These are phyloP conservation scores for Fusarium sulawesiense DNA, from an alignment of 2,329 filamentous ascomycete genomes.

Conservation along the genomic window DNA sequence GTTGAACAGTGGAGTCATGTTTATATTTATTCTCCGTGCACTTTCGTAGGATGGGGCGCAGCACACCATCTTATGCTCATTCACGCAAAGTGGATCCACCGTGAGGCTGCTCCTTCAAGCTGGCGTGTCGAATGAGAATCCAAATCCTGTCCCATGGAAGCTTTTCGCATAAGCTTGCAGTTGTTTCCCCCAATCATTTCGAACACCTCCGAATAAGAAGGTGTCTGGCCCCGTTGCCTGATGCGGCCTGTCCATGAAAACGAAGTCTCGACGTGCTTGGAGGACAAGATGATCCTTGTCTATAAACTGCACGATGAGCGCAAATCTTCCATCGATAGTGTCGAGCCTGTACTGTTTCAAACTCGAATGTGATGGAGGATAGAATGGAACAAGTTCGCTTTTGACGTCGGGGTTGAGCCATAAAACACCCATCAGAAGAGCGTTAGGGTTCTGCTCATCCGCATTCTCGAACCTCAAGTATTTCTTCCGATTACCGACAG, in stretches of 20 bases:
- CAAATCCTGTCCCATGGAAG: not conserved
- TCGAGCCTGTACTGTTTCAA: not conserved
- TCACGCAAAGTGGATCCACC: not conserved
- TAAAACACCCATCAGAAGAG: not conserved
- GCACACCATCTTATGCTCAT: not conserved
- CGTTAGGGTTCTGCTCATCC: not conserved
- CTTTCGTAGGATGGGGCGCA: slow-evolving; percentile 8
- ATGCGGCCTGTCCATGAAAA: not conserved
- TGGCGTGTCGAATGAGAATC: not conserved
- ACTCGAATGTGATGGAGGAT: not conserved
- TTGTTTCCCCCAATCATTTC: slow-evolving; percentile 2
- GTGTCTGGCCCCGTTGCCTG: not conserved
- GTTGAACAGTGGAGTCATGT: not conserved
- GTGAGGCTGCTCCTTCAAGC: fast-evolving
- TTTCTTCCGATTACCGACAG: not conserved
- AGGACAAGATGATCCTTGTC: not conserved
- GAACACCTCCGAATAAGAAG: slow-evolving; percentile 6
- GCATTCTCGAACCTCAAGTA: not conserved
- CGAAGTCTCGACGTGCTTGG: not conserved
- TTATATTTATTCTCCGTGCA: not conserved
- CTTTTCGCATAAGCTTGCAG: not conserved
- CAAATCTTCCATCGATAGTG: not conserved
- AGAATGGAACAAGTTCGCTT: not conserved
- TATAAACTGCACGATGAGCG: not conserved
- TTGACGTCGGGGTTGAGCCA: not conserved